Evolutionary conservation across 805 yeast genomes (phyloP).

Genomic region (Candida ficus): DNA sequence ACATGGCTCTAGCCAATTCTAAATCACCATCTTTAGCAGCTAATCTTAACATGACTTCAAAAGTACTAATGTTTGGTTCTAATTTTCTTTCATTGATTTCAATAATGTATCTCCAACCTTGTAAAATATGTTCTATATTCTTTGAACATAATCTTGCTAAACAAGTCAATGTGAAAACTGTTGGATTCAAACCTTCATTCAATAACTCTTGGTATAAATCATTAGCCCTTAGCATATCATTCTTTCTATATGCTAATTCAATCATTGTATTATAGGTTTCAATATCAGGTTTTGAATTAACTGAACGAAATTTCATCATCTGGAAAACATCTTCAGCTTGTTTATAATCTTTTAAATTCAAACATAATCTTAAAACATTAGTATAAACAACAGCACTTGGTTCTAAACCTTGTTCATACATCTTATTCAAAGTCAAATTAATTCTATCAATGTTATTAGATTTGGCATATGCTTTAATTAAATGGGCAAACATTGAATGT

Average conservation of each 20-base stretch:
- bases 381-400: constrained; percentile 47
- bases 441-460: constrained; percentile 20
- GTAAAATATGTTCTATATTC: constrained; percentile 37
- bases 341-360: constrained; percentile 41
- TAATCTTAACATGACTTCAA: constrained; percentile 67
- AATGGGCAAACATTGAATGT: constrained; percentile 34
- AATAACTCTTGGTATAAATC: constrained; percentile 73
- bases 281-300: constrained; percentile 60
- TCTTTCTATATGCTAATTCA: constrained; percentile 53
- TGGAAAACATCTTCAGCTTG: constrained; percentile 75
- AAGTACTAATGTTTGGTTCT: constrained; percentile 39
- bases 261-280: constrained; percentile 69
- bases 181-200: constrained; percentile 31
- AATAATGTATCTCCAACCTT: constrained; percentile 77
- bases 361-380: constrained; percentile 56
- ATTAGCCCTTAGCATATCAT: constrained; percentile 67
- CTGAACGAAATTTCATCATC: constrained; percentile 76
- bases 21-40: constrained; percentile 81
- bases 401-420: constrained; percentile 28
- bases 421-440: constrained; percentile 13
- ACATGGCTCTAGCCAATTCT: constrained; percentile 63
- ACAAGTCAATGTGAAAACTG: constrained; percentile 42
- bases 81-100: constrained; percentile 47
- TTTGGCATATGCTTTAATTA: constrained; percentile 40
- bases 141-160: constrained; percentile 67